These are phyloP conservation scores for Malassezia sp. DNA, from an alignment of 1,284 basidiomycete species.

Conservation along the genomic window DNA sequence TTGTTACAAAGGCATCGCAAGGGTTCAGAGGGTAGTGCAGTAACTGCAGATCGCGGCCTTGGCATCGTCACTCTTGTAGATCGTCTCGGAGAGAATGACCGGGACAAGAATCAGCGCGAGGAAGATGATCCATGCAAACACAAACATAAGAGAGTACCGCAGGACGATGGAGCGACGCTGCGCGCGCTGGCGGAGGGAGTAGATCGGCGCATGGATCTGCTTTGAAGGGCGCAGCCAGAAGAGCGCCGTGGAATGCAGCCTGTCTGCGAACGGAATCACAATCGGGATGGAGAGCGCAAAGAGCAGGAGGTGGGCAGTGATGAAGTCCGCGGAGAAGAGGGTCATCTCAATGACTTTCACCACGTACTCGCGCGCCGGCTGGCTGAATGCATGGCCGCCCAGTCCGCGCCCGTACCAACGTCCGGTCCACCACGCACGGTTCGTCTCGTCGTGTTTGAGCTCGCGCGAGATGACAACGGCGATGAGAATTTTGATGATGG, in stretches of 20 bases:
- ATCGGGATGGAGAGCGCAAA: slow-evolving; percentile 53
- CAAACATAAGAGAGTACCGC: slow-evolving; percentile 69
- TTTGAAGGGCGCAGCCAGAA: slow-evolving; percentile 52
- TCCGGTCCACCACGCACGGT: slow-evolving; percentile 47
- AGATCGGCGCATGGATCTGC: slow-evolving; percentile 67
- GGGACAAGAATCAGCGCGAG: slow-evolving; percentile 55
- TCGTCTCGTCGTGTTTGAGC: slow-evolving; percentile 47
- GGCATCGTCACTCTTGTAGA: slow-evolving; percentile 12
- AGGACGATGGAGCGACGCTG: slow-evolving; percentile 48
- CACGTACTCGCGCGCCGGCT: slow-evolving; percentile 44
- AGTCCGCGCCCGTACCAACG: slow-evolving; percentile 46
- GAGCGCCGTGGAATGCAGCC: slow-evolving; percentile 35
- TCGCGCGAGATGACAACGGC: slow-evolving; percentile 43
- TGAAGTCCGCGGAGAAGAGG: slow-evolving; percentile 42
- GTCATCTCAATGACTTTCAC: slow-evolving; percentile 47
- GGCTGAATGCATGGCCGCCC: slow-evolving; percentile 44
- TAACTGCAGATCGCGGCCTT: slow-evolving; percentile 6
- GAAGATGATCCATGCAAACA: slow-evolving; percentile 63
- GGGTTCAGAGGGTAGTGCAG: slow-evolving; percentile 13
- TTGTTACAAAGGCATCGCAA: too few relatives aligned
- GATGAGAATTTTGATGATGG: slow-evolving; percentile 46
- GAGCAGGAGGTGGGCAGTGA: slow-evolving; percentile 39
- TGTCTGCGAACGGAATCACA: slow-evolving; percentile 31
- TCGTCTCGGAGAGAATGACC: slow-evolving; percentile 21
- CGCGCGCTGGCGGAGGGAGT: slow-evolving; percentile 48